phyloP scores from a whole-genome alignment of 805 yeast genomes.

The Ogataea paradorogensis region DNA sequence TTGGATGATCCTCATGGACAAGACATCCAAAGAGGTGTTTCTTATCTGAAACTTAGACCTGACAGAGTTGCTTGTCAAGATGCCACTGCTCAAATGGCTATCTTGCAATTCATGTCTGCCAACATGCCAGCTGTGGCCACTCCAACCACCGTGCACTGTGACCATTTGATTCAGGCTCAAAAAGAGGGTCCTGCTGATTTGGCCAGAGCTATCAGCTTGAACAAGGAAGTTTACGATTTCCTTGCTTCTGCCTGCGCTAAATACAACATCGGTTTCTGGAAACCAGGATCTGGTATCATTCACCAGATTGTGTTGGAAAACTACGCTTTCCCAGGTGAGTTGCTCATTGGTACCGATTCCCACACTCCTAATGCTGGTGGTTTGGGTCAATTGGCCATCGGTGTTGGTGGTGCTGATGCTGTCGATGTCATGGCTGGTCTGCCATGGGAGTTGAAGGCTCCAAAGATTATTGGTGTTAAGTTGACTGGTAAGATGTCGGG shows the following conservation, averaged over 20 bases:
- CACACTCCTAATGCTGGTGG: conserved; percentile 99
- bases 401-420: conserved; percentile 99
- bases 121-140: conserved; percentile 85
- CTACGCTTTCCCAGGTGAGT: conserved; percentile 93
- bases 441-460: conserved; percentile 98
- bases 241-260: conserved; percentile 88
- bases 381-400: conserved; percentile 96
- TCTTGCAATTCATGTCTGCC: conserved; percentile 96
- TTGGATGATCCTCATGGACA: conserved; percentile 84
- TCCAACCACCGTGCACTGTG: conserved; percentile 97
- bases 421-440: conserved; percentile 93
- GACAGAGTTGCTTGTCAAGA: conserved; percentile 99
- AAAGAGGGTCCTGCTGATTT: conserved; percentile 87
- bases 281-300: conserved; percentile 98
- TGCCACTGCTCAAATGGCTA: conserved; percentile 99
- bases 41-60: conserved; percentile 89
- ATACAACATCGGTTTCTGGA: conserved; percentile 98
- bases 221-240: conserved; percentile 95
- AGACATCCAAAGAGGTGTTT: conserved; percentile 69
- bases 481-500: conserved; percentile 89
- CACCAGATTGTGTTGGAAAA: conserved; percentile 97
- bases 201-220: conserved; percentile 73
- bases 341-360: conserved; percentile 98
- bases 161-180: conserved; percentile 95
- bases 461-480: conserved; percentile 92